Base-by-base conservation (phyloP, 139 green algal species). In the Pseudopediastrum boryanum region DNA sequence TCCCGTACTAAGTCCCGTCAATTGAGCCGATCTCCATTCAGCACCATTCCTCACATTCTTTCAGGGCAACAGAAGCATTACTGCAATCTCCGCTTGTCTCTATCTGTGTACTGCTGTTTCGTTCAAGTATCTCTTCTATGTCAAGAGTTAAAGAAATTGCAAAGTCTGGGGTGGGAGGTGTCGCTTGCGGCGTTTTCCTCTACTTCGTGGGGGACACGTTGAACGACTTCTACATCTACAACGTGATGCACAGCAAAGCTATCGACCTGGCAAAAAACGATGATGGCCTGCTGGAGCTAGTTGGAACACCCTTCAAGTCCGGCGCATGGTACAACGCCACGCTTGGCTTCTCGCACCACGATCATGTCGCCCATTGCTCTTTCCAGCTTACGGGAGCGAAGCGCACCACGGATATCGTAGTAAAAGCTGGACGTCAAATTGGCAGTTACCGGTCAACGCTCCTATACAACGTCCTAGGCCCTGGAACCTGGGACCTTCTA, bases 321-420 rank as follows among this genome's bases (percentile, higher is more conserved):
- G 74, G 61, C 1, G 29, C 46, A 36, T 81, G 74, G 74, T 81
- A 81, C 29, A 38, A 81, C 59, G 62, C 59, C n/a, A 81, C 74
- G 7, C 46, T 81, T 3, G 74, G 35, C 2, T 81, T 81, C 62
- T 67, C 44, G 25, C 74, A 81, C 46, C 10, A 38, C 44, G 62
- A 81, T 4, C 52, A 51, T 13, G 35, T 81, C 21, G 74, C 74
- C 13, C 61, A 73, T 63, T 64, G 42, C 44, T 74, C 74, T 19
- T 81, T 81, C 48, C 74, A 81, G 74, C 46, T 81, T 8, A 29
- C 39, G 7, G 74, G 74, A 46, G 58, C 43, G 29, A 51, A n/a
- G 25, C 33, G 74, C 54, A 39, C 63, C 23, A 81, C 74, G 12
- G 74, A 81, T 50, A 35, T 81, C 19, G 61, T 51, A 27, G 62